Base-by-base conservation (phyloP, 257 asterid genomes). In the Nicotiana attenuata region DNA sequence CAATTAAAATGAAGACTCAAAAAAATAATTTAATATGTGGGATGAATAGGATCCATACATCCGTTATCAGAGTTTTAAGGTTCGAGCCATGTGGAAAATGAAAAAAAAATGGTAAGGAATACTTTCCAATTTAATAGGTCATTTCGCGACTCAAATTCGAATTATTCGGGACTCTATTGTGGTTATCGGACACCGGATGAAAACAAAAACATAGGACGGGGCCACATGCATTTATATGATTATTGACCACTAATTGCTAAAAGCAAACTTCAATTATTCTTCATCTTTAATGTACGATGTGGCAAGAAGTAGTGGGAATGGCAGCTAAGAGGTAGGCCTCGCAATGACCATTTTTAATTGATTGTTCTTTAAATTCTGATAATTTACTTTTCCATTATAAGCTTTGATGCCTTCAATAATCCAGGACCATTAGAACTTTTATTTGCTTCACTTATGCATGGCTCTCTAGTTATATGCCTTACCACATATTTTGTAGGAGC, bases 121-220 rank as follows among this genome's bases (percentile, higher is more conserved):
- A 2, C 3, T 41, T 8, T 41, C 11, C 47, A 2, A 2, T 8
- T 41, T 41, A 41, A 41, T 41, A 41, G 47, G 47, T 41, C 3
- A 33, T 41, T 41, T 41, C 8, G 2, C 3, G 0, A 7, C 2
- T 1, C 11, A 41, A 8, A 41, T 41, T 2, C 0, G 3, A 1
- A 41, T 9, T 41, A 41, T 0, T 41, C 13, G 13, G 0, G 0
- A 9, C 0, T 0, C 3, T 41, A 41, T 9, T 9, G 0, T 41
- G 13, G 0, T 0, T 41, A 9, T 9, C 0, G 13, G 0, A 9
- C 9, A 41, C 0, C 0, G 13, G 0, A 2, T 0, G 0, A 9
- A 7, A 41, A 41, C 19, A 14, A 4, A 41, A 8, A 47, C 79
- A 47, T 47, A 38, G 15, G 16, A 45, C 53, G 14, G 7, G 5